Conservation (phyloP, 140 eudicot species). For the Cichorium intybus region DNA sequence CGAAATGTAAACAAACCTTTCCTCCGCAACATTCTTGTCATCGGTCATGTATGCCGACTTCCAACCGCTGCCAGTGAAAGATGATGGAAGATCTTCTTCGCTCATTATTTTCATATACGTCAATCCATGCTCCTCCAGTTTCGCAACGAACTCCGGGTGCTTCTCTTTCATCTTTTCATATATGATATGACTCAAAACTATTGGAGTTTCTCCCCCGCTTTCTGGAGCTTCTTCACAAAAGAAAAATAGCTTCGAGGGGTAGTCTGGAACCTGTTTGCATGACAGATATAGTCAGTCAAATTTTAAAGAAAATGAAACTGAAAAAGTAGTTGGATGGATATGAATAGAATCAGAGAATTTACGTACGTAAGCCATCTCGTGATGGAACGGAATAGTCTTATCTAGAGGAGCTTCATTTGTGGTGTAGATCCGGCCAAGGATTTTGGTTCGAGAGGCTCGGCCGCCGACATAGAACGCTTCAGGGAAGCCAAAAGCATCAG, state of each 20-base stretch:
- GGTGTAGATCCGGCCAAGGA: constrained; percentile 26
- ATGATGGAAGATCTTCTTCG: constrained; percentile 50
- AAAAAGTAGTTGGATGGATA: neutral
- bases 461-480: constrained; percentile 80
- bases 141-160: constrained; percentile 50
- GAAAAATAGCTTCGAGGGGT: constrained; percentile 61
- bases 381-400: constrained; percentile 74
- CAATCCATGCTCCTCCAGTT: constrained; percentile 54
- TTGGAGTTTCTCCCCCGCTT: constrained; percentile 64
- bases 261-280: constrained; percentile 45
- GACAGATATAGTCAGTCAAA: neutral
- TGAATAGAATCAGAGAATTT: neutral
- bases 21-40: constrained; percentile 56
- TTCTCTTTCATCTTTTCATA: constrained; percentile 53
- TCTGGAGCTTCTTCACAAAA: constrained; percentile 60
- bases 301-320: neutral
- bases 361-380: constrained; percentile 93
- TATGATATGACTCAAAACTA: constrained; percentile 54
- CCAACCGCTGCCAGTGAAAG: constrained; percentile 63
- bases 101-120: constrained; percentile 43
- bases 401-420: constrained; percentile 72
- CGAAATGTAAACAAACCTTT: constrained; percentile 38
- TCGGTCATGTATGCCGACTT: constrained; percentile 58
- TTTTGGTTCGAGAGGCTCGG: too few relatives aligned
- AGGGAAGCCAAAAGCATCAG: constrained; percentile 74